phyloP scores from a whole-genome alignment of 345 rosid species.

The Bruguiera gymnorhiza region DNA sequence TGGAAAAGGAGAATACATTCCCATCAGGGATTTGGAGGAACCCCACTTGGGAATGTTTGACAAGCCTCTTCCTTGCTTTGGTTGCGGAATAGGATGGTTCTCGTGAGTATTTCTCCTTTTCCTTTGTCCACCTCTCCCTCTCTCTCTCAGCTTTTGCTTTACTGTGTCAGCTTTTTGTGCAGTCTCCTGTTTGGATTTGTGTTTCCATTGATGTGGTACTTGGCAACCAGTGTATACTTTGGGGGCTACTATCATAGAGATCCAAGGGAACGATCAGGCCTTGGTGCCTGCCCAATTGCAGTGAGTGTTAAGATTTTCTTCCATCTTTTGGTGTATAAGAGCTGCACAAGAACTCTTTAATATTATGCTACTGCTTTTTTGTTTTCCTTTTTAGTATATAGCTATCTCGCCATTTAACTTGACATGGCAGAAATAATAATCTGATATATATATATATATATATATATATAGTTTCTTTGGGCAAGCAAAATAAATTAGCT shows the following conservation, averaged over 20 bases:
- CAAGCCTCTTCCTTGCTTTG: conserved; percentile 89
- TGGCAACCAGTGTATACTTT: conserved; percentile 69
- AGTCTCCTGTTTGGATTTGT: conserved; percentile 81
- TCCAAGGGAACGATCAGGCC: conserved; percentile 93
- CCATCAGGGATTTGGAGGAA: conserved; percentile 44
- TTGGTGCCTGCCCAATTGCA: conserved; percentile 89
- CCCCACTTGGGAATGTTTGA: conserved; percentile 58
- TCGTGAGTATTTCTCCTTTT: conserved; percentile 46
- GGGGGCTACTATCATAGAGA: conserved; percentile 80
- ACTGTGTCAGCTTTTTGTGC: conserved; percentile 14
- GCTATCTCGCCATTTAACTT: background rate
- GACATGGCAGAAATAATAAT: background rate
- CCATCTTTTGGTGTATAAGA: background rate
- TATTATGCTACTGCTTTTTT: background rate
- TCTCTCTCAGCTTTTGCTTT: background rate
- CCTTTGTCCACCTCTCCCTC: background rate
- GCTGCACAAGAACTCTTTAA: background rate
- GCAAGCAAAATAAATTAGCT: no score
- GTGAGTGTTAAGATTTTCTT: conserved; percentile 43
- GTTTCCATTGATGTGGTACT: conserved; percentile 76
- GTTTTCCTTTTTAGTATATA: background rate
- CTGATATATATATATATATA: background rate
- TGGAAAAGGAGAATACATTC: conserved; percentile 49
- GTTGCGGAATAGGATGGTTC: conserved; percentile 97
- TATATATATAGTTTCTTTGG: background rate